Evolutionary conservation across 306 rosid genomes (phyloP).

Genomic region (Benincasa hispida): DNA sequence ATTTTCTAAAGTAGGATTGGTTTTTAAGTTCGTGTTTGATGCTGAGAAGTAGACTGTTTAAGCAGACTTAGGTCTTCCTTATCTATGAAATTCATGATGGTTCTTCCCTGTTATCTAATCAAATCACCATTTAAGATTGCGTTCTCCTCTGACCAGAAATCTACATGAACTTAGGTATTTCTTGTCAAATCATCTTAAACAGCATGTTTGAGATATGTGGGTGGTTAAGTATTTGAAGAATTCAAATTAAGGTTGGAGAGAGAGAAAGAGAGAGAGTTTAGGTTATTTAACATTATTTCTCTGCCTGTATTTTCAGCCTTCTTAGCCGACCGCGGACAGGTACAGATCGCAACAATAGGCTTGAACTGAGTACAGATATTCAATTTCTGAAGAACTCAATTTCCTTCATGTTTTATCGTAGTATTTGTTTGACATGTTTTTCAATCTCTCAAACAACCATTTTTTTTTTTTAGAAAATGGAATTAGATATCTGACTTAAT

Average conservation of each 20-base stretch:
- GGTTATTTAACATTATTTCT: neutral
- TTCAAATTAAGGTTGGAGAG: neutral
- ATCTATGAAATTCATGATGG: neutral
- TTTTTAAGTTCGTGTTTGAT: conserved; percentile 7
- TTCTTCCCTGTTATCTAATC: neutral
- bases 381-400: neutral
- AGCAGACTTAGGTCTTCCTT: neutral
- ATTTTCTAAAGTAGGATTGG: neutral
- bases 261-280: neutral
- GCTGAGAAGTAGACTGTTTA: neutral
- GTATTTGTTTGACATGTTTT: neutral
- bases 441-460: neutral
- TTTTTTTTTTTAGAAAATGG: neutral
- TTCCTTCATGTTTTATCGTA: neutral
- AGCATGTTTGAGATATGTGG: neutral
- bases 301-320: neutral
- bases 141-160: neutral
- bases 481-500: neutral
- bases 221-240: neutral
- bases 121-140: neutral
- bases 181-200: neutral
- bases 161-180: neutral
- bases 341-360: neutral
- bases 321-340: neutral
- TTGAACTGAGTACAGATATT: neutral